Conservation (phyloP, 768 basidiomycete species). For the Mycena alexandri region DNA sequence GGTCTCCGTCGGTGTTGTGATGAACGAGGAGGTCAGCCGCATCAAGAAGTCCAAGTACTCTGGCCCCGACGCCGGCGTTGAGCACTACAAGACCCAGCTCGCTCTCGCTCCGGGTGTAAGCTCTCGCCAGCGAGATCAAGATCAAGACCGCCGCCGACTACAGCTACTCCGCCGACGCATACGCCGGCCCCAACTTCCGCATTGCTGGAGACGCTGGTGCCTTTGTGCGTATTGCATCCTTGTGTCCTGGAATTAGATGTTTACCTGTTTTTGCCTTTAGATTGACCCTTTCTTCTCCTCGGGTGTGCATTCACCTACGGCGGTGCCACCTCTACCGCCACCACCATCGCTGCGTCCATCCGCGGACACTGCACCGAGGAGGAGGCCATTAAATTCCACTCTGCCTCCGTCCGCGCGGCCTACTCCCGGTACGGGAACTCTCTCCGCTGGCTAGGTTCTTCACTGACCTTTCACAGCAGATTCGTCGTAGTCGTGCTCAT, state of each 20-base stretch:
- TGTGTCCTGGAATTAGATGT: constrained; percentile 46
- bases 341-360: constrained; percentile 50
- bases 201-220: constrained; percentile 46
- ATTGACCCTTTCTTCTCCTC: constrained; percentile 77
- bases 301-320: constrained; percentile 56
- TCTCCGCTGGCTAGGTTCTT: background rate
- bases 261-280: background rate
- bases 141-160: constrained; percentile 49
- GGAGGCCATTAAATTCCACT: constrained; percentile 49
- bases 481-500: constrained; percentile 63
- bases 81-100: constrained; percentile 48
- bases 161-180: constrained; percentile 49
- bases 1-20: constrained; percentile 52
- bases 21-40: constrained; percentile 44
- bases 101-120: constrained; percentile 43
- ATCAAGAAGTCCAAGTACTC: constrained; percentile 28
- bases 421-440: constrained; percentile 46
- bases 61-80: constrained; percentile 25
- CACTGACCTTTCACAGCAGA: constrained; percentile 38
- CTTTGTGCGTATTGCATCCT: constrained; percentile 42
- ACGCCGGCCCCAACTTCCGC: constrained; percentile 49
- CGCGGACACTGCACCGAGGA: constrained; percentile 46
- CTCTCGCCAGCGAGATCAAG: constrained; percentile 43
- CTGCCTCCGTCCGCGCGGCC: constrained; percentile 46
- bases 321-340: constrained; percentile 52